Conservation (phyloP, 805 yeast species). For the Cyberlindnera euphorbiae region DNA sequence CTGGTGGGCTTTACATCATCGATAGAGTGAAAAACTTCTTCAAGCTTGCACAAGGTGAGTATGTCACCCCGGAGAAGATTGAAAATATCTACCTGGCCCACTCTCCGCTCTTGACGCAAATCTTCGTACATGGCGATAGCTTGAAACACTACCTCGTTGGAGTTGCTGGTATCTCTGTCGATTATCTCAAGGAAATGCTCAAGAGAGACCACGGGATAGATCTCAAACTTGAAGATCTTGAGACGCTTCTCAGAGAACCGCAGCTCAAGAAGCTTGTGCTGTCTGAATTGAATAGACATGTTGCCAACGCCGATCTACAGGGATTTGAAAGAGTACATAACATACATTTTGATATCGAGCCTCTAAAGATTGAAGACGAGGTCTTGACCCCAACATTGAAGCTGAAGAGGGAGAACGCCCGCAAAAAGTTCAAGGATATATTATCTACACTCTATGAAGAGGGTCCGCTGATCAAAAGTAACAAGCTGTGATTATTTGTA, state of each 20-base stretch:
- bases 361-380: constrained; percentile 54
- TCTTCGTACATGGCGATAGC: constrained; percentile 64
- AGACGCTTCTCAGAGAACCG: constrained; percentile 15
- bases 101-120: constrained; percentile 47
- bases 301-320: constrained; percentile 35
- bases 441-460: constrained; percentile 45
- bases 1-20: constrained; percentile 55
- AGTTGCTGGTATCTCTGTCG: constrained; percentile 56
- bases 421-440: constrained; percentile 36
- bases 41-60: constrained; percentile 64
- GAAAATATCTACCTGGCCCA: constrained; percentile 57
- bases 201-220: constrained; percentile 13
- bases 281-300: constrained; percentile 18
- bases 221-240: constrained; percentile 11
- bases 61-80: constrained; percentile 71
- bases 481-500: constrained; percentile 9
- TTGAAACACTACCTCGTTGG: constrained; percentile 53
- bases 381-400: constrained; percentile 66
- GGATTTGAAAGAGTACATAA: constrained; percentile 65
- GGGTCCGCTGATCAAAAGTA: constrained; percentile 35
- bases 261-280: constrained; percentile 18
- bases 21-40: constrained; percentile 78
- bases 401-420: constrained; percentile 47
- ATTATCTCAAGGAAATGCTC: constrained; percentile 16
- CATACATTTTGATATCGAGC: constrained; percentile 48